phyloP scores from a whole-genome alignment of 495 filamentous ascomycete genomes.

The Penicillium turbatum region DNA sequence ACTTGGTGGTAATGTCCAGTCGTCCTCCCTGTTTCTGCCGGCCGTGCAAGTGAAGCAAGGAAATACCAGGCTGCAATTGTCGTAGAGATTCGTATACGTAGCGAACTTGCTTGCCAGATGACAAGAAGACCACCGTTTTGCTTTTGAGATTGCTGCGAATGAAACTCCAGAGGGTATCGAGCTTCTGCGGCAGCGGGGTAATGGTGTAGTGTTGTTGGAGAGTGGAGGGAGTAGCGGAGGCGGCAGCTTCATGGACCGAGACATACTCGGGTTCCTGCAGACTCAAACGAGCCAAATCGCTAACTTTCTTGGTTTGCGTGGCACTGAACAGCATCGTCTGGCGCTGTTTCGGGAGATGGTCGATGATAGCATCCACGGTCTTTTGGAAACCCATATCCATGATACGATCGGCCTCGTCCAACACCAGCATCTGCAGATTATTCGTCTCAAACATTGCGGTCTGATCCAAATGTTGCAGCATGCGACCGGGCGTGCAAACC shows the following conservation, averaged over 20 bases:
- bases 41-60: slow-evolving; percentile 91
- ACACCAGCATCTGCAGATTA: slow-evolving; percentile 85
- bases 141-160: slow-evolving; percentile 80
- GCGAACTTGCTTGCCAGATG: slow-evolving; percentile 91
- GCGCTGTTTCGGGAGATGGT: slow-evolving; percentile 79
- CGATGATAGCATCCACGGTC: slow-evolving; percentile 87
- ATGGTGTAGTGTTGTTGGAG: slow-evolving; percentile 90
- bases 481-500: slow-evolving; percentile 90
- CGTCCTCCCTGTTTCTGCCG: slow-evolving; percentile 87
- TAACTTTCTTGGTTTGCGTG: slow-evolving; percentile 91
- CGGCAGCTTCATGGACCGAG: slow-evolving; percentile 80
- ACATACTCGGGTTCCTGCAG: slow-evolving; percentile 91
- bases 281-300: slow-evolving; percentile 83
- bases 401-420: slow-evolving; percentile 95
- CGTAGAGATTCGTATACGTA: slow-evolving; percentile 93
- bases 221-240: slow-evolving; percentile 73
- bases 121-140: slow-evolving; percentile 92
- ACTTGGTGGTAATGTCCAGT: slow-evolving; percentile 78
- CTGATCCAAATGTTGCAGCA: slow-evolving; percentile 95
- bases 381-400: slow-evolving; percentile 97
- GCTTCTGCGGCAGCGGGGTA: slow-evolving; percentile 77
- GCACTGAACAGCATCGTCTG: slow-evolving; percentile 96
- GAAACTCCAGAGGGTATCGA: slow-evolving; percentile 90
- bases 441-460: slow-evolving; percentile 85
- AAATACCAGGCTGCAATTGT: slow-evolving; percentile 90